Conservation (phyloP, 192 early-diverging fungal species). For the Rhizoclosmatium globosum region DNA sequence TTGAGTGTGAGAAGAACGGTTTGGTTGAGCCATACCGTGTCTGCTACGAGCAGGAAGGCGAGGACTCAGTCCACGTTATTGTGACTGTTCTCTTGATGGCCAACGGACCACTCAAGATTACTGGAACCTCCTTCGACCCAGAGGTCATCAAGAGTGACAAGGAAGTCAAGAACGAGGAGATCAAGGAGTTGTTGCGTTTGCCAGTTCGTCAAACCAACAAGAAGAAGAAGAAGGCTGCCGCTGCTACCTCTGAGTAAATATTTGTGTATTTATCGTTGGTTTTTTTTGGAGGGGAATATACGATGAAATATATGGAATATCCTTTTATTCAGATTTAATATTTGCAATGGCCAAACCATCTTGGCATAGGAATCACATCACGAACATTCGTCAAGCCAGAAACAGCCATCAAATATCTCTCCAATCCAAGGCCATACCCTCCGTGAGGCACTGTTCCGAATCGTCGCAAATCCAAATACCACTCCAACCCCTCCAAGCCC, state of each 20-base stretch:
- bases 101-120: constrained; percentile 86
- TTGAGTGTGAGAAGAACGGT: constrained; percentile 85
- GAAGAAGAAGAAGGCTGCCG: constrained; percentile 25
- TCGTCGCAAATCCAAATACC: constrained; percentile 85
- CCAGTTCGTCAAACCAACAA: constrained; percentile 51
- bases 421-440: constrained; percentile 92
- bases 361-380: constrained; percentile 71
- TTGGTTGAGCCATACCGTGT: constrained; percentile 86
- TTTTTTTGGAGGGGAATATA: neutral
- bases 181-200: constrained; percentile 72
- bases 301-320: neutral
- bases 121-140: constrained; percentile 76
- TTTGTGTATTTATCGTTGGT: neutral
- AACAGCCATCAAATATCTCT: constrained; percentile 78
- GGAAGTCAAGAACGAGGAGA: constrained; percentile 81
- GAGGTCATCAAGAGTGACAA: constrained; percentile 85
- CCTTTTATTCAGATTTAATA: constrained; percentile 45
- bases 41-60: constrained; percentile 81
- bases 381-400: constrained; percentile 83
- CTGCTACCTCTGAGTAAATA: constrained; percentile 2
- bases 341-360: constrained; percentile 59
- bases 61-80: constrained; percentile 89
- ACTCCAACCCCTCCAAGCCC: constrained; percentile 74
- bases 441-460: constrained; percentile 88
- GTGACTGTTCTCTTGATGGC: constrained; percentile 92